Evolutionary conservation across 257 asterid genomes (phyloP).

Genomic region (Schizonepeta tenuifolia): DNA sequence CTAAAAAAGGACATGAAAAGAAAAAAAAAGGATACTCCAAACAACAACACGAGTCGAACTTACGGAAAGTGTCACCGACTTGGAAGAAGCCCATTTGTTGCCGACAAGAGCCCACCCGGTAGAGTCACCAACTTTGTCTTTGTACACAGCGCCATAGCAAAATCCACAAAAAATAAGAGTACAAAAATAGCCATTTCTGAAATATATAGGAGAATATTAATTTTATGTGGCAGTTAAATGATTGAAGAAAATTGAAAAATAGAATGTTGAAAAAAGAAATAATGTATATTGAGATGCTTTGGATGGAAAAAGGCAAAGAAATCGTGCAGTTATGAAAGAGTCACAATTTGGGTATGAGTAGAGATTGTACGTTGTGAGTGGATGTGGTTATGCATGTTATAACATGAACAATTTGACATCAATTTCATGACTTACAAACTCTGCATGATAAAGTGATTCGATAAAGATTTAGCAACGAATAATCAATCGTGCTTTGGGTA

Average conservation of each 20-base stretch:
- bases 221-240: background rate
- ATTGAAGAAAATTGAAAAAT: too few relatives aligned
- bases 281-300: conserved; percentile 21
- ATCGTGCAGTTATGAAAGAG: conserved; percentile 20
- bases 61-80: conserved; percentile 54
- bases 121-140: conserved; percentile 59
- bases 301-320: conserved; percentile 6
- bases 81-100: conserved; percentile 60
- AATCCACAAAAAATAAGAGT: conserved; percentile 28
- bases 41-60: background rate
- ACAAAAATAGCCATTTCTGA: conserved; percentile 32
- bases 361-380: conserved; percentile 7
- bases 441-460: too few relatives aligned
- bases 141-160: conserved; percentile 37
- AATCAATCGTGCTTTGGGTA: too few relatives aligned
- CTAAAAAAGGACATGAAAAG: too few relatives aligned
- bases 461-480: too few relatives aligned
- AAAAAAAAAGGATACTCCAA: background rate
- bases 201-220: background rate
- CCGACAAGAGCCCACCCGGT: conserved; percentile 57
- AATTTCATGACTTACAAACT: too few relatives aligned
- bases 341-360: conserved; percentile 46
- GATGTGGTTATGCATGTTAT: conserved; percentile 25
- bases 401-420: too few relatives aligned
- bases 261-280: background rate